These are phyloP conservation scores for Dryas octopetala DNA, from an alignment of 306 rosid species.

Conservation along the genomic window DNA sequence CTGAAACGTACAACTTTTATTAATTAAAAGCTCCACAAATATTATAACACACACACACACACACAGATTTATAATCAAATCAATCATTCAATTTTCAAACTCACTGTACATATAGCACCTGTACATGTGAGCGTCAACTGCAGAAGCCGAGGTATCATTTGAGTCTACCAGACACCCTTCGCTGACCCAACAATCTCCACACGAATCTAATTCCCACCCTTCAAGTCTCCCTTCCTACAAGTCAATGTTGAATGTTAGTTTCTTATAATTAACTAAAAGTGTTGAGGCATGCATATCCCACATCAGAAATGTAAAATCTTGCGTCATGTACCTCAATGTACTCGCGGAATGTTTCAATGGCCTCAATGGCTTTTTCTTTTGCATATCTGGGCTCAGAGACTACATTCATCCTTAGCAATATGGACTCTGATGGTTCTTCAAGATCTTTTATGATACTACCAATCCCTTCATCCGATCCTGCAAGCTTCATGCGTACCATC, in stretches of 20 bases:
- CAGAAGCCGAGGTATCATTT: slow-evolving; percentile 56
- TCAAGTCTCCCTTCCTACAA: slow-evolving; percentile 66
- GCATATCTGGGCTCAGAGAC: slow-evolving; percentile 67
- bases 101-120: slow-evolving; percentile 35
- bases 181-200: slow-evolving; percentile 96
- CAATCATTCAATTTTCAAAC: not conserved
- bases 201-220: slow-evolving; percentile 89
- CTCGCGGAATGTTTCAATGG: slow-evolving; percentile 60
- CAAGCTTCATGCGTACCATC: slow-evolving; percentile 88
- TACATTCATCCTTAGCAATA: slow-evolving; percentile 68
- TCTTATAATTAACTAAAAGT: not conserved
- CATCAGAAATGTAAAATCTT: too few relatives aligned
- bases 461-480: slow-evolving; percentile 71
- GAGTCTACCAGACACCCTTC: slow-evolving; percentile 84
- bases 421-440: slow-evolving; percentile 70
- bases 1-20: slow-evolving; percentile 27
- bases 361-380: slow-evolving; percentile 64
- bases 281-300: too few relatives aligned
- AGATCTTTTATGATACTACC: slow-evolving; percentile 77
- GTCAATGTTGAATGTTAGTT: not conserved
- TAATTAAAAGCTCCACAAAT: not conserved
- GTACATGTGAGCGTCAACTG: slow-evolving; percentile 85
- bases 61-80: not conserved
- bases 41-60: not conserved
- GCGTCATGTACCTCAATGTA: slow-evolving; percentile 56